Percentiles rank a stretch among this genome's conserved stretches.
Conservation (phyloP, 2,329 filamentous ascomycete genomes). For the Trichoderma atrobrunneum region DNA sequence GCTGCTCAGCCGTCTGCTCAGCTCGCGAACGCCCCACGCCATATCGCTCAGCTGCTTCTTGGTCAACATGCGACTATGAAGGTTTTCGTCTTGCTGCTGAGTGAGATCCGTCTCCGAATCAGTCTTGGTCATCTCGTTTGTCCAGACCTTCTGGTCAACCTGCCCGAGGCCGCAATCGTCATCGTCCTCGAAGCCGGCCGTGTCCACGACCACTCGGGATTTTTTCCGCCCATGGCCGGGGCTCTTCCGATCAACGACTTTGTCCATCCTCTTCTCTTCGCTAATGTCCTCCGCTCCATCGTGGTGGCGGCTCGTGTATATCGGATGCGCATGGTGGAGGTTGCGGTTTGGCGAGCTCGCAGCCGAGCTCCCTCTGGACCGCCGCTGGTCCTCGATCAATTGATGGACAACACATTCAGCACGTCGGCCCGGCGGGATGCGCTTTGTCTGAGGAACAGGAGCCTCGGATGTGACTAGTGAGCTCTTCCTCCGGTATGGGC, state of each 20-base stretch:
- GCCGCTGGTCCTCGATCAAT: slow-evolving; percentile 57
- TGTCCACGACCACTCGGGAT: slow-evolving; percentile 38
- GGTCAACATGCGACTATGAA: slow-evolving; percentile 73
- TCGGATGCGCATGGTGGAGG: slow-evolving; percentile 31
- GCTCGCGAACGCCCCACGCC: slow-evolving; percentile 90
- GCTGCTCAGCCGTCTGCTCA: slow-evolving; percentile 81
- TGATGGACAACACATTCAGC: slow-evolving; percentile 65
- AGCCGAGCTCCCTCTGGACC: slow-evolving; percentile 29
- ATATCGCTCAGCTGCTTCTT: slow-evolving; percentile 96
- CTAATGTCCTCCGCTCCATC: slow-evolving; percentile 21
- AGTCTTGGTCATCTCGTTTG: slow-evolving; percentile 44
- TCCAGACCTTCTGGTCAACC: slow-evolving; percentile 56
- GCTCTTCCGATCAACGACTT: slow-evolving; percentile 26
- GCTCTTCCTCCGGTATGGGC: slow-evolving; percentile 63
- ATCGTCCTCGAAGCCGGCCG: slow-evolving; percentile 37
- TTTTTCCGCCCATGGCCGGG: slow-evolving; percentile 13
- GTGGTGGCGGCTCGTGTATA: slow-evolving; percentile 25
- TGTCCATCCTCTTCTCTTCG: slow-evolving; percentile 23
- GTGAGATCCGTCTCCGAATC: slow-evolving; percentile 41
- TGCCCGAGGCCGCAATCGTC: slow-evolving; percentile 52
- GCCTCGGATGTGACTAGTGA: slow-evolving; percentile 57
- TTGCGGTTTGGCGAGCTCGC: slow-evolving; percentile 25
- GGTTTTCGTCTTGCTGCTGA: slow-evolving; percentile 30
- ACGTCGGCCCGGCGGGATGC: slow-evolving; percentile 28
- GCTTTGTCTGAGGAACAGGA: slow-evolving; percentile 32